Percentiles rank a stretch among this genome's conserved stretches.
Conservation (phyloP, 1,139 yeast genomes). For the Geotrichum carabidarum region DNA sequence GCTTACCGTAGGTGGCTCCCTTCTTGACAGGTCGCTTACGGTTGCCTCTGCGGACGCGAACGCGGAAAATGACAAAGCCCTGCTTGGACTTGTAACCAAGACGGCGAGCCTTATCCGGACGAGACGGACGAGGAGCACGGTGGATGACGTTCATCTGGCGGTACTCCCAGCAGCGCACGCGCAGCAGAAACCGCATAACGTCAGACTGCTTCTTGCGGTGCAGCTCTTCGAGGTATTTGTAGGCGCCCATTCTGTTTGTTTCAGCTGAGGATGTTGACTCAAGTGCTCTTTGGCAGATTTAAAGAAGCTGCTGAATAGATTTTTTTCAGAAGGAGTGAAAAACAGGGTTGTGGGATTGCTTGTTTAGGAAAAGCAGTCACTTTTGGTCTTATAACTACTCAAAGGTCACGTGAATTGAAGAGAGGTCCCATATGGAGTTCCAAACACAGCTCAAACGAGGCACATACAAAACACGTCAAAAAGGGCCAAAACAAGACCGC, state of each 20-base stretch:
- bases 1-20: slow-evolving; percentile 99
- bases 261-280: neutral
- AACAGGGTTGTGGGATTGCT: neutral
- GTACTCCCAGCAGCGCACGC: slow-evolving; percentile 99
- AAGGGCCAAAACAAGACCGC: too few species aligned
- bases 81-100: slow-evolving; percentile 99
- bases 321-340: neutral
- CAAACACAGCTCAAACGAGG: too few species aligned
- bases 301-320: neutral
- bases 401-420: neutral
- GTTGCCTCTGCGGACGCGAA: slow-evolving; percentile 99
- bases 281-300: neutral
- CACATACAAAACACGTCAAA: too few species aligned
- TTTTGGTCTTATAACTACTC: neutral
- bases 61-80: slow-evolving; percentile 97
- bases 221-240: slow-evolving; percentile 98
- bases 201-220: slow-evolving; percentile 99
- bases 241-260: slow-evolving; percentile 79
- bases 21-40: slow-evolving; percentile 99
- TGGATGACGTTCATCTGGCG: slow-evolving; percentile 98
- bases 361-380: neutral
- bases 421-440: too few species aligned
- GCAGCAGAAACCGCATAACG: slow-evolving; percentile 95
- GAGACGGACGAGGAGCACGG: slow-evolving; percentile 98
- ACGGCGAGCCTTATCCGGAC: slow-evolving; percentile 99